A percentile compares a stretch with the other conserved stretches of the same genome.
These are phyloP conservation scores for Codiaeum variegatum DNA, from an alignment of 441 rosid species.

Conservation along the genomic window DNA sequence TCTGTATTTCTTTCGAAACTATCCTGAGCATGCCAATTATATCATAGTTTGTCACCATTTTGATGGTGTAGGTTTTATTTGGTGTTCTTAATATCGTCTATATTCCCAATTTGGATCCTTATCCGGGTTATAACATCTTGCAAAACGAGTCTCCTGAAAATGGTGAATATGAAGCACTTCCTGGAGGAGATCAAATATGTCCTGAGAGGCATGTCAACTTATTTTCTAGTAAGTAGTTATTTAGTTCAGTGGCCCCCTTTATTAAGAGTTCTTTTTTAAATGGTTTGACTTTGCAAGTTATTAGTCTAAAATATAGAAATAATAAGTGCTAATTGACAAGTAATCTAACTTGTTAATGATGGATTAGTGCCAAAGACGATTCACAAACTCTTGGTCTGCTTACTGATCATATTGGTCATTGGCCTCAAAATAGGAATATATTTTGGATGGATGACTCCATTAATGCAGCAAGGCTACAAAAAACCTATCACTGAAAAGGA, in stretches of 20 bases:
- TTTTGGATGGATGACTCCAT: constrained; percentile 91
- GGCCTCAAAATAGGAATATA: constrained; percentile 49
- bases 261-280: not conserved
- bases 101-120: constrained; percentile 68
- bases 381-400: not conserved
- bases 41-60: not conserved
- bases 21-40: not conserved
- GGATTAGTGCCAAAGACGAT: not conserved
- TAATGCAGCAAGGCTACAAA: constrained; percentile 75
- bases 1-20: not conserved
- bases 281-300: not conserved
- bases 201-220: constrained; percentile 74
- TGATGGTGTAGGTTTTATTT: constrained; percentile 54
- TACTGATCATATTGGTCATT: constrained; percentile 16
- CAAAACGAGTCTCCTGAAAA: constrained; percentile 48
- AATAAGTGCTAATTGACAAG: not conserved
- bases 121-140: constrained; percentile 52
- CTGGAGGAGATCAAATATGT: constrained; percentile 66
- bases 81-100: constrained; percentile 68
- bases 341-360: not conserved
- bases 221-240: constrained; percentile 61
- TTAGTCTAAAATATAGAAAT: not conserved
- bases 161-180: constrained; percentile 71
- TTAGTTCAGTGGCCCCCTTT: not conserved
- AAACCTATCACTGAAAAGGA: constrained; percentile 87